A percentile compares a stretch with the other conserved stretches of the same genome.
Evolutionary conservation across 805 yeast genomes (phyloP).

Genomic region (Maudiozyma barnettii): DNA sequence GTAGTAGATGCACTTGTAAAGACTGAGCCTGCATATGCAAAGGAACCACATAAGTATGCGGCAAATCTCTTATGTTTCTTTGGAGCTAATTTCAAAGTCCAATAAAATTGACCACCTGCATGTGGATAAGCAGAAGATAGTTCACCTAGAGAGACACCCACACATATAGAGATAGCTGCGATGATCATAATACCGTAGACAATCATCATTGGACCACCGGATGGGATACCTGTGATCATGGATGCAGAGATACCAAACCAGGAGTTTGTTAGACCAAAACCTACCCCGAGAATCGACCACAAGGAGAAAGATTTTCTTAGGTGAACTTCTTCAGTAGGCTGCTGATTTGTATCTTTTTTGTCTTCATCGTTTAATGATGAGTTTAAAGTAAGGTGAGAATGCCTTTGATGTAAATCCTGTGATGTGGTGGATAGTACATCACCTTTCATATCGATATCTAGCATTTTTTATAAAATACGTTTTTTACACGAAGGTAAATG

Average conservation of each 20-base stretch:
- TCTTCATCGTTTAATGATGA: neutral
- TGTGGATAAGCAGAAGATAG: conserved; percentile 48
- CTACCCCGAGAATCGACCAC: conserved; percentile 48
- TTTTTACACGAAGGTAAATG: no score
- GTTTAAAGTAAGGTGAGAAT: neutral
- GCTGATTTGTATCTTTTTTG: neutral
- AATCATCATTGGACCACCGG: conserved; percentile 54
- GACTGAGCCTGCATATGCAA: conserved; percentile 56
- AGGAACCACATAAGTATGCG: conserved; percentile 54
- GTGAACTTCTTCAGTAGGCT: conserved; percentile 21
- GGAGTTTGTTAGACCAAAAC: conserved; percentile 53
- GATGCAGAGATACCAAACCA: conserved; percentile 60
- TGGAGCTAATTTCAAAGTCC: conserved; percentile 52
- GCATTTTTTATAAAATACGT: no score
- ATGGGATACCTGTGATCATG: conserved; percentile 44
- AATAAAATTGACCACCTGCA: conserved; percentile 58
- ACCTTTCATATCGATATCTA: neutral
- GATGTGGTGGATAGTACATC: neutral
- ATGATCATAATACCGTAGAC: conserved; percentile 50
- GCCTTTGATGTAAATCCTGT: neutral
- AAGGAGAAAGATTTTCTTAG: conserved; percentile 36
- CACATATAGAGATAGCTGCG: conserved; percentile 39
- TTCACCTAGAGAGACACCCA: conserved; percentile 47
- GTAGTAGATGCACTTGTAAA: conserved; percentile 58
- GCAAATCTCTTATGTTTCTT: conserved; percentile 33